Evolutionary conservation across 1,139 yeast species (phyloP), one percentile per base, ranked within the genome.

Genomic region (Hansenula lynferdii): DNA sequence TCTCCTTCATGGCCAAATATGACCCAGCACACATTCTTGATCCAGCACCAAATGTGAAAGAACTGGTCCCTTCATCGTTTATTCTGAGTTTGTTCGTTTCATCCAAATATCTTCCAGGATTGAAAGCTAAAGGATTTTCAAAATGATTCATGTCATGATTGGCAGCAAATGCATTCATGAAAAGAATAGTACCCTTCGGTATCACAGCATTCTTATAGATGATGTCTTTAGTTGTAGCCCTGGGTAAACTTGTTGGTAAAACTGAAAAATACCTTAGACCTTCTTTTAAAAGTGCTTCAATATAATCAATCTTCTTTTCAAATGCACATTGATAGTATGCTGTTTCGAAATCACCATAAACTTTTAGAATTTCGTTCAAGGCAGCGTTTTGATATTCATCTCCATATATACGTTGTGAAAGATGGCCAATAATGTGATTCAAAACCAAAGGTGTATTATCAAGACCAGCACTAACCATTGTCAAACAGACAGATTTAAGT

Each of bases 401-500:
- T 1, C 83, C 82, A 37, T 59, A 51, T 6, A 38, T 38, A 3
- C 75, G 68, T 26, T 70, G 75, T 1, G 83, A 70, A 38, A 84
- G 60, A 36, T 78, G 82, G 1, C 86, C 86, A 45, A 82, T 53
- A 12, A 81, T 67, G 47, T 78, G 77, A 45, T 75, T 72, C 40
- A 83, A 62, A 39, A 76, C 81, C 23, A 82, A 65, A 0, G 90
- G 83, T 1, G 83, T 76, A 43, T 85, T 84, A 53, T 84, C 92
- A 25, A 84, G 61, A 0, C 94, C 94, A 5, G 92, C 92, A 48
- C 89, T 80, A 0, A 84, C 80, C 81, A 83, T 77, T 0, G 92
- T 80, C 34, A 84, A 61, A 53, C 90, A 82, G 8, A 81, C 69
- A 35, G 86, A 77, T 39, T 70, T 69, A 35, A 81, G 57, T 51